Evolutionary conservation across 2,329 filamentous ascomycete species (phyloP).

Genomic region (Talaromyces funiculosus): DNA sequence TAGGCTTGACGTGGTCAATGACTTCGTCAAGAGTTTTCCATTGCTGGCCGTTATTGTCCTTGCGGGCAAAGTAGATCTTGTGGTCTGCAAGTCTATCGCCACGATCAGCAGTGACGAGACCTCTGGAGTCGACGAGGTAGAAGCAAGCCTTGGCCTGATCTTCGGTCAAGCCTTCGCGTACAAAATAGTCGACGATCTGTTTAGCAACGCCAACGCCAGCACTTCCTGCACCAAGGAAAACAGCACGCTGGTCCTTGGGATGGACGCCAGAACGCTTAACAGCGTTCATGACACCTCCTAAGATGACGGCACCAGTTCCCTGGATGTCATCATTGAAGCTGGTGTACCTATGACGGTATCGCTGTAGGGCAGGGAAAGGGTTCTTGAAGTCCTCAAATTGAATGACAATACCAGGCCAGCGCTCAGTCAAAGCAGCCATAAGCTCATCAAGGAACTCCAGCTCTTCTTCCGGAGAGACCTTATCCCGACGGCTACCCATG

Average conservation of each 20-base stretch:
- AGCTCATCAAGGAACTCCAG: conserved; percentile 94
- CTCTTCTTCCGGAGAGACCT: conserved; percentile 71
- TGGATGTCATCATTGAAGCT: conserved; percentile 99
- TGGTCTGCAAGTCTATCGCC: conserved; percentile 92
- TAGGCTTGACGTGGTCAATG: conserved; percentile 90
- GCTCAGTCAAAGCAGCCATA: conserved; percentile 82
- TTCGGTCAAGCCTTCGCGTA: conserved; percentile 82
- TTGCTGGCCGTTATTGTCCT: conserved; percentile 60
- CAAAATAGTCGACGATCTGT: conserved; percentile 96
- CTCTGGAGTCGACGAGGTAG: conserved; percentile 96
- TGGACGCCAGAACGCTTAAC: conserved; percentile 83
- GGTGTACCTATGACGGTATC: conserved; percentile 81
- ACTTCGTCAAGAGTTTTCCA: conserved; percentile 80
- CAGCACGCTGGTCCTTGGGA: conserved; percentile 82
- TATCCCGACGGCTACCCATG: conserved; percentile 79
- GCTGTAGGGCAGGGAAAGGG: conserved; percentile 86
- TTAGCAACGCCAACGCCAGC: conserved; percentile 96
- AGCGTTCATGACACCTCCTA: conserved; percentile 69
- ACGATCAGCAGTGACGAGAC: conserved; percentile 86
- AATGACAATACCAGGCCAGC: conserved; percentile 67
- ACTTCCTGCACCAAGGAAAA: conserved; percentile 93
- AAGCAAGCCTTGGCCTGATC: conserved; percentile 84
- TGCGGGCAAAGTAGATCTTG: conserved; percentile 63
- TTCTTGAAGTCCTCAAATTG: conserved; percentile 99
- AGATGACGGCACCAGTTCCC: conserved; percentile 90